These are phyloP conservation scores for Thielaviopsis punctulata DNA, from an alignment of 2,329 filamentous ascomycete genomes.

Conservation along the genomic window DNA sequence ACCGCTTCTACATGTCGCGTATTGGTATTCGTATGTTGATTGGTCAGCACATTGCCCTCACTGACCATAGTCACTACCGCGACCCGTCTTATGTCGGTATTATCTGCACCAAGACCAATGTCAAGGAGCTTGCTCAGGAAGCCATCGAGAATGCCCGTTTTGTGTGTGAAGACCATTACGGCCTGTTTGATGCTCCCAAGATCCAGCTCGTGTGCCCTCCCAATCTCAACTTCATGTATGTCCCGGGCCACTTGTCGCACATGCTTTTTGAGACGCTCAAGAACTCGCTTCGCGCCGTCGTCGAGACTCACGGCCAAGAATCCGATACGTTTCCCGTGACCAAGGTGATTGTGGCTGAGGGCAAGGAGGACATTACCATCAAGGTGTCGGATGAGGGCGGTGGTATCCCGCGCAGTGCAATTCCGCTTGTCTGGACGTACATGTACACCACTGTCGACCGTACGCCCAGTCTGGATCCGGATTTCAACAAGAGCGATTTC, in stretches of 20 bases:
- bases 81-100: conserved; percentile 95
- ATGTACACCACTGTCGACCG: conserved; percentile 99
- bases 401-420: conserved; percentile 80
- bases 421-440: conserved; percentile 98
- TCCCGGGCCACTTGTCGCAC: conserved; percentile 93
- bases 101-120: conserved; percentile 97
- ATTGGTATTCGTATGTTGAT: conserved; percentile 99
- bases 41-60: conserved; percentile 92
- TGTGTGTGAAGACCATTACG: conserved; percentile 97
- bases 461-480: conserved; percentile 84
- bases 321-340: conserved; percentile 93
- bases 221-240: conserved; percentile 97
- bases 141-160: conserved; percentile 98
- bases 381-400: conserved; percentile 96
- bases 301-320: conserved; percentile 86
- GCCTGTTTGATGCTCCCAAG: conserved; percentile 89
- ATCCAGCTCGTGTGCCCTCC: conserved; percentile 92
- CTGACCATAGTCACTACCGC: conserved; percentile 74
- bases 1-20: conserved; percentile 98
- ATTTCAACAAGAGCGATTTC: conserved; percentile 98
- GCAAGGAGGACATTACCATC: conserved; percentile 97
- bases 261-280: conserved; percentile 99
- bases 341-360: conserved; percentile 93
- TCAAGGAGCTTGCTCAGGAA: conserved; percentile 84
- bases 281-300: conserved; percentile 91